These are phyloP conservation scores for Fusarium sambucinum DNA, from an alignment of 2,329 filamentous ascomycete genomes.

Conservation along the genomic window DNA sequence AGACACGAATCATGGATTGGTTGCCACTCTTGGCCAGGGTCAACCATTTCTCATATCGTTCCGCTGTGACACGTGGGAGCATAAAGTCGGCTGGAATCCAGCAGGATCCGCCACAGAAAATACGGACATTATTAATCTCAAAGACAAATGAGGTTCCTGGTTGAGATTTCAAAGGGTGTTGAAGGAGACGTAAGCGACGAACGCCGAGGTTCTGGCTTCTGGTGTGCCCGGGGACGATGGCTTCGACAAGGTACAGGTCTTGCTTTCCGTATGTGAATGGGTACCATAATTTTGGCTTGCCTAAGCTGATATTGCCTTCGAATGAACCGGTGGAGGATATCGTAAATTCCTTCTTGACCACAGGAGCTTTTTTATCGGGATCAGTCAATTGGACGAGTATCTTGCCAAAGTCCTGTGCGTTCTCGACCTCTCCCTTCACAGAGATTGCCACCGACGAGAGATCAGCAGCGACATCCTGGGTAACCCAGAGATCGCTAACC, in stretches of 20 bases:
- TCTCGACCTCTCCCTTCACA: background rate
- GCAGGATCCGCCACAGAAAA: background rate
- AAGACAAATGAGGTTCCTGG: conserved; percentile 2
- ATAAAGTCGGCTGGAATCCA: conserved; percentile 13
- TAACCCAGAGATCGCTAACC: background rate
- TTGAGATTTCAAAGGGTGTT: background rate
- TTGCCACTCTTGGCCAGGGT: conserved; percentile 1
- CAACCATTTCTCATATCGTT: conserved; percentile 8
- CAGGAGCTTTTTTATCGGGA: too few relatives aligned
- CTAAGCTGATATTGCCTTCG: too few relatives aligned
- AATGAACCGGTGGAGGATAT: too few relatives aligned
- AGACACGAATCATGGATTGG: conserved; percentile 10
- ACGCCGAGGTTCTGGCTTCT: background rate
- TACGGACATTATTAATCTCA: conserved; percentile 13
- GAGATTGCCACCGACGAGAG: background rate
- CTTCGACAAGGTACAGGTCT: background rate
- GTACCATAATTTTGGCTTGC: conserved; percentile 4
- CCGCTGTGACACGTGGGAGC: background rate
- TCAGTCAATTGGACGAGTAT: too few relatives aligned
- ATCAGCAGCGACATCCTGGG: background rate
- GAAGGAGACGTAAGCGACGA: background rate
- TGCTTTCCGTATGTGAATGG: conserved; percentile 8
- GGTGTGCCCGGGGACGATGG: rapidly evolving
- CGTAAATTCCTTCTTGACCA: too few relatives aligned
- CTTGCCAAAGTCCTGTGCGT: too few relatives aligned